Evolutionary conservation across 495 filamentous ascomycete species (phyloP).

Genomic region (Hypoxylon rickii): DNA sequence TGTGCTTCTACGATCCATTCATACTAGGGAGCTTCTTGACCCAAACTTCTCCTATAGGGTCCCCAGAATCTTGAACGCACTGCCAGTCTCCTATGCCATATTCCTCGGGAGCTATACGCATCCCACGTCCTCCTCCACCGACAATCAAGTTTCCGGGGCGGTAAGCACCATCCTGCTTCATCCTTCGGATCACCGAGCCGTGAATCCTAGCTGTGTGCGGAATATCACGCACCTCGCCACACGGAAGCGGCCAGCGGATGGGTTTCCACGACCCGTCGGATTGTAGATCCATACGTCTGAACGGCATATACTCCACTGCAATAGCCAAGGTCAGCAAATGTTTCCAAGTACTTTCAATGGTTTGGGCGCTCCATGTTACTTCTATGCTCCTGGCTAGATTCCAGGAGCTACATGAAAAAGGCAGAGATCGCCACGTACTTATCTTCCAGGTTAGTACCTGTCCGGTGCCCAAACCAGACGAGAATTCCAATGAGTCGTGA

Average conservation of each 20-base stretch:
- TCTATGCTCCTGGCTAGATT: not conserved
- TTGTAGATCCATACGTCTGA: constrained; percentile 80
- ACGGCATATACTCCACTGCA: constrained; percentile 77
- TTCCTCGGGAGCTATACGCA: constrained; percentile 59
- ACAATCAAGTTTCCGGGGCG: constrained; percentile 81
- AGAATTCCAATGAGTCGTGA: constrained; percentile 76
- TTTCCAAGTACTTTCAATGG: not conserved
- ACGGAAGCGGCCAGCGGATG: constrained; percentile 79
- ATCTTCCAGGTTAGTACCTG: constrained; percentile 76
- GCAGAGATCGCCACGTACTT: constrained; percentile 37
- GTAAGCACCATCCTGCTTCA: constrained; percentile 67
- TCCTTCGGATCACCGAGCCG: constrained; percentile 71
- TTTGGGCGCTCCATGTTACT: no score
- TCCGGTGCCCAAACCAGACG: constrained; percentile 60
- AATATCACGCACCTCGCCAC: constrained; percentile 81
- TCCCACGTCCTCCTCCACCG: constrained; percentile 77
- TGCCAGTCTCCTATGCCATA: constrained; percentile 77
- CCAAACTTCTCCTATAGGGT: constrained; percentile 69
- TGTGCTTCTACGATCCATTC: not conserved
- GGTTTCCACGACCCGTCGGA: constrained; percentile 78
- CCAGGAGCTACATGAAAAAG: not conserved
- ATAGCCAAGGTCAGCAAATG: not conserved
- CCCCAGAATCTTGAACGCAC: constrained; percentile 63
- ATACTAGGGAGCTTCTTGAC: constrained; percentile 37
- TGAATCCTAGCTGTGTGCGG: constrained; percentile 73